Base-by-base conservation (phyloP, 257 asterid genomes). In the Nemophila menziesii region DNA sequence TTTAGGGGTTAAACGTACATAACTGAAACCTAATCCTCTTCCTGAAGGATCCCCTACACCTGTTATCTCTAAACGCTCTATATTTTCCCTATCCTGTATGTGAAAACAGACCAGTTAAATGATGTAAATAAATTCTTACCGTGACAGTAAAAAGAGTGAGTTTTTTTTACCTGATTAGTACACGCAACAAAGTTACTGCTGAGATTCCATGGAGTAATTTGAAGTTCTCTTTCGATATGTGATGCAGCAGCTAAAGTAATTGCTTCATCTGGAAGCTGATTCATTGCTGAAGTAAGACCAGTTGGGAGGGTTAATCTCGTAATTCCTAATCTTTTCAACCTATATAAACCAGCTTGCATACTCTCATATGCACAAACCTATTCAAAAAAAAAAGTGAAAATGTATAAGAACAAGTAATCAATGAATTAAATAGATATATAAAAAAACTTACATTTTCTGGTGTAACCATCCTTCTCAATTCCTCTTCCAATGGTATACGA, bases 11-110 rank as follows among this genome's bases (percentile, higher is more conserved):
- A 79, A 29, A 34, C 94, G 92, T 12, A 90, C 99, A 67, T 78
- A 90, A 72, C 99, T 90, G 74, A 85, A 90, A 53, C 99, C 99
- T 20, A 85, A 81, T 57, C 99, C 99, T 65, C 99, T 73, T 45
- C 99, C 99, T 40, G 99, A 76, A 51, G 99, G 99, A 60, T 90
- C 99, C 48, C 99, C 99, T 51, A 85, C 94, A 56, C 99, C 99
- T 19, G 96, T 85, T 44, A 90, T 90, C 62, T 90, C 96, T 55
- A 90, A 62, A 39, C 96, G 96, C 72, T 90, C 99, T 43, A 90
- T 86, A 66, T 81, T 90, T 67, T 69, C 99, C 70, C 94, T 81
- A 61, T 75, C 92, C 96, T 90, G 82, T 26, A 41, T 17, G 20
- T 19, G 23, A 16, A 40, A 2, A 29, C 36, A 29, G 36, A 29